phyloP scores from a whole-genome alignment of 2,329 filamentous ascomycete species.

The Fusarium tjaetaba region DNA sequence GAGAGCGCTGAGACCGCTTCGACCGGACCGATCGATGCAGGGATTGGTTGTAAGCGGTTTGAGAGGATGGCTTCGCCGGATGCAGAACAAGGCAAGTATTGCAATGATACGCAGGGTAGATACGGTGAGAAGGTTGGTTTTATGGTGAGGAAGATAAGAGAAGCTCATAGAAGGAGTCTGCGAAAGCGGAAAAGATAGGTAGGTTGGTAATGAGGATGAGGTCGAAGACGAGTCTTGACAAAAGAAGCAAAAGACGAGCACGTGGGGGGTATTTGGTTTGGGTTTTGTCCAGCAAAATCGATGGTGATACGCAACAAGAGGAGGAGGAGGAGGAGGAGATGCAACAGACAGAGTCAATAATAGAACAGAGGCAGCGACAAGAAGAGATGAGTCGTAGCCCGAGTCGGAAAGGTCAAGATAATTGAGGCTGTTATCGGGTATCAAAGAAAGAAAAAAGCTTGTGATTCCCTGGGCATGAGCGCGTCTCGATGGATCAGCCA shows the following conservation, averaged over 20 bases:
- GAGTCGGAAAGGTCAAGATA: background rate
- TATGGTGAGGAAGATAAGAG: conserved; percentile 32
- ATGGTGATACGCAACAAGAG: conserved; percentile 27
- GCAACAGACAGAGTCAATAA: conserved; percentile 2
- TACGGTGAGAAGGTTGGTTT: conserved; percentile 26
- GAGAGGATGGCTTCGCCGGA: conserved; percentile 32
- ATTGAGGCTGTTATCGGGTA: conserved; percentile 28
- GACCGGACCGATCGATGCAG: conserved; percentile 31
- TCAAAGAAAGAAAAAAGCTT: conserved; percentile 18
- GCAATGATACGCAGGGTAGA: conserved; percentile 22
- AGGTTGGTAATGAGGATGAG: background rate
- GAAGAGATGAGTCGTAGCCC: conserved; percentile 10
- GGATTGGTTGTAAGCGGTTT: conserved; percentile 34
- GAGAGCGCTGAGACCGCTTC: conserved; percentile 25
- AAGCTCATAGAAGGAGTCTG: conserved; percentile 22
- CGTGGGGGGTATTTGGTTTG: conserved; percentile 23
- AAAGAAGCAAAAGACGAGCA: conserved; percentile 22
- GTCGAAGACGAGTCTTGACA: background rate
- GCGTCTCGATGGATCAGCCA: conserved; percentile 29
- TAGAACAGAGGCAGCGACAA: background rate
- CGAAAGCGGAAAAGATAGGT: conserved; percentile 24
- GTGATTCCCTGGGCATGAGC: conserved; percentile 24
- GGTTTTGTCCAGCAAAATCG: conserved; percentile 28
- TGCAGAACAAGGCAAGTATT: conserved; percentile 25
- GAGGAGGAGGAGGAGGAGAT: background rate